Conservation (phyloP, 805 yeast species). For the Blastobotrys attinorum region DNA sequence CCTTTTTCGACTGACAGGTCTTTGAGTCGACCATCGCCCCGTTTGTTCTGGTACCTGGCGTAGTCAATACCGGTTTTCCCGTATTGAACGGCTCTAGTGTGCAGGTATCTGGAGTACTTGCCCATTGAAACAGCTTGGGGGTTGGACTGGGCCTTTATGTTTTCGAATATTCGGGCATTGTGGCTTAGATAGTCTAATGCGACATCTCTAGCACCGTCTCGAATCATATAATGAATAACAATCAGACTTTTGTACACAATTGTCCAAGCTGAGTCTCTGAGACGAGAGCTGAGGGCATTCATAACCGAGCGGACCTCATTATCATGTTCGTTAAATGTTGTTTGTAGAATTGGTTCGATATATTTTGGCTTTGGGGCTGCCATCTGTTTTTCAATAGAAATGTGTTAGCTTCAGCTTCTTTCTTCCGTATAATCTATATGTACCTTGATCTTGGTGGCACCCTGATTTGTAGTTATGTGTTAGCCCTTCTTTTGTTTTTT, state of each 20-base stretch:
- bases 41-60: conserved; percentile 48
- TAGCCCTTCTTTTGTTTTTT: background rate
- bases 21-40: conserved; percentile 59
- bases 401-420: background rate
- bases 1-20: conserved; percentile 67
- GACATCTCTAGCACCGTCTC: conserved; percentile 83
- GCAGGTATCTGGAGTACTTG: conserved; percentile 66
- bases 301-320: conserved; percentile 64
- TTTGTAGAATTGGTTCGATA: conserved; percentile 81
- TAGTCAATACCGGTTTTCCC: conserved; percentile 53
- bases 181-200: conserved; percentile 52
- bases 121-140: conserved; percentile 36
- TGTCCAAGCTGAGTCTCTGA: conserved; percentile 84
- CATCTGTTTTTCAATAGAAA: conserved; percentile 38
- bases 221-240: conserved; percentile 81
- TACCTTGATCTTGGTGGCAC: background rate
- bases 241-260: conserved; percentile 79
- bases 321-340: conserved; percentile 50
- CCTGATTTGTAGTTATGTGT: conserved; percentile 1
- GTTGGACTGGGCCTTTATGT: conserved; percentile 23
- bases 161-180: conserved; percentile 43
- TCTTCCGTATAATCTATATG: background rate
- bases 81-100: conserved; percentile 60
- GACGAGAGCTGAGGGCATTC: conserved; percentile 50
- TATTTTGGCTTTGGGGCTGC: conserved; percentile 98